These are phyloP conservation scores for Hygrocybe coccinea DNA, from an alignment of 768 basidiomycete genomes.

Conservation along the genomic window DNA sequence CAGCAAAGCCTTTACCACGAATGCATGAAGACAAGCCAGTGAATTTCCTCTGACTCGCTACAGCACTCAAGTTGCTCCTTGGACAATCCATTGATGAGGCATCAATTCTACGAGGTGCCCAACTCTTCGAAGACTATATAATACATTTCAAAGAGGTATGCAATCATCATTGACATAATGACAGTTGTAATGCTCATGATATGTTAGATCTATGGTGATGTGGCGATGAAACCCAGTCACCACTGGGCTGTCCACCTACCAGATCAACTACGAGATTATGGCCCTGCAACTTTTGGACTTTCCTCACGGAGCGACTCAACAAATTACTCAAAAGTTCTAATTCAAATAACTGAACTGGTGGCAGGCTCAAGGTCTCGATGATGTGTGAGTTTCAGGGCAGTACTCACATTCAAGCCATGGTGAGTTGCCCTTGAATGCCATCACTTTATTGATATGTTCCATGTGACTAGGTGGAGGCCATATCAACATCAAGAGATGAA, in stretches of 20 bases:
- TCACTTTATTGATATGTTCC: background rate
- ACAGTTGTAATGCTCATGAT: too few species aligned
- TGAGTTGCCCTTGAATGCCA: conserved; percentile 1
- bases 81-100: too few species aligned
- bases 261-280: conserved; percentile 21
- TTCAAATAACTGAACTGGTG: conserved; percentile 25
- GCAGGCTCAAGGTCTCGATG: conserved; percentile 28
- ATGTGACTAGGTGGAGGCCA: background rate
- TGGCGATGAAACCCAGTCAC: conserved; percentile 27
- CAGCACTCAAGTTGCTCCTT: too few species aligned
- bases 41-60: too few species aligned
- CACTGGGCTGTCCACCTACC: conserved; percentile 27
- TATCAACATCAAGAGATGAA: background rate
- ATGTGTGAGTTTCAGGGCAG: conserved; percentile 22
- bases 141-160: too few species aligned
- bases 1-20: background rate
- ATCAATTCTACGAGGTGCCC: too few species aligned
- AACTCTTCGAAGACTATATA: too few species aligned
- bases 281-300: conserved; percentile 29
- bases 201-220: conserved; percentile 16
- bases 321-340: conserved; percentile 26
- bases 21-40: too few species aligned
- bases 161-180: too few species aligned
- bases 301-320: conserved; percentile 27
- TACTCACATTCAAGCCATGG: conserved; percentile 10